phyloP scores from a whole-genome alignment of 495 filamentous ascomycete species.

The Paragyromitra xinjiangensis region DNA sequence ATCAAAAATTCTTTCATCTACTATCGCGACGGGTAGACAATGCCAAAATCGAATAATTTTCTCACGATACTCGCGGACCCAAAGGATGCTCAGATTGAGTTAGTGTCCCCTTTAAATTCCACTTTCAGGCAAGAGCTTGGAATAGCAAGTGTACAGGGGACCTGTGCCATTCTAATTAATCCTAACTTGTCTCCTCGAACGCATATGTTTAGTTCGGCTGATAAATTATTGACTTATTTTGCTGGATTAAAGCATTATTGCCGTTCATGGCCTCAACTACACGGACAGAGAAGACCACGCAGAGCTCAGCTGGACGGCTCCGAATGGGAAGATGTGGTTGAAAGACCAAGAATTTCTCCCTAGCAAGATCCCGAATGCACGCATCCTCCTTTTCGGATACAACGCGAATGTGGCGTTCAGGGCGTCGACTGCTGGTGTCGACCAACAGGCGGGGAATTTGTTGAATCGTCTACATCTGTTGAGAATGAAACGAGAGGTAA shows the following conservation, averaged over 20 bases:
- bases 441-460: conserved; percentile 11
- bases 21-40: not conserved
- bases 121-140: not conserved
- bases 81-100: not conserved
- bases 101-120: not conserved
- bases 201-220: not conserved
- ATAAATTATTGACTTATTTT: conserved; percentile 8
- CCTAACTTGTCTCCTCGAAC: not conserved
- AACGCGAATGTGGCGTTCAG: conserved; percentile 27
- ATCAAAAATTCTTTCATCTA: not conserved
- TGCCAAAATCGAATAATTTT: conserved; percentile 4
- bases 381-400: conserved; percentile 57
- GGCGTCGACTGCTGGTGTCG: conserved; percentile 11
- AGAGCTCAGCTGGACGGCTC: conserved; percentile 8
- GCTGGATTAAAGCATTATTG: not conserved
- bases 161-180: not conserved
- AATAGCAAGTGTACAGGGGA: not conserved
- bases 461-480: conserved; percentile 1
- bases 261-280: conserved; percentile 27
- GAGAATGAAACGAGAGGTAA: not conserved
- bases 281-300: conserved; percentile 15
- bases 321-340: conserved; percentile 44
- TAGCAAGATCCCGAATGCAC: conserved; percentile 35
- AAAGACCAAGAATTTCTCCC: conserved; percentile 43
- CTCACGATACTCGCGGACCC: conserved; percentile 10